Evolutionary conservation across 306 rosid species (phyloP), one percentile per base, ranked within the genome.

Genomic region (Clitoria ternatea): DNA sequence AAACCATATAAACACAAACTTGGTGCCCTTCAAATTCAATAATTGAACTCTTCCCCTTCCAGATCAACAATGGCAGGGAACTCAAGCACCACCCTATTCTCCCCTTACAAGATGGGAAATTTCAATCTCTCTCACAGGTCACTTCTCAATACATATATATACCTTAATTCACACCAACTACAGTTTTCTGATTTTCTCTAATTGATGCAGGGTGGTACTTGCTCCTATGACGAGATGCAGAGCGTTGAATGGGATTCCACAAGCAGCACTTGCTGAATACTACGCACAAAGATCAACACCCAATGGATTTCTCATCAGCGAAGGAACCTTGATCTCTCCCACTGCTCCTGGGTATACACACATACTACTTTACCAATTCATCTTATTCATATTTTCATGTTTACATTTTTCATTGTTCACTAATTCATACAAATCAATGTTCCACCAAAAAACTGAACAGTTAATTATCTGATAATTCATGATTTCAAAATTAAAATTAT

Each of bases 151-250:
- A n/a, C 20, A 43, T 3, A 2, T 43, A 6, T 48, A 7, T 5
- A 2, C 32, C 5, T 29, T 5, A 29, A 2, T 2, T 29, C 5
- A 5, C 5, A 29, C 32, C 42, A 36, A 36, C 1, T 36, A 7
- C 11, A 8, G 1, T 36, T 36, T 36, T 17, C 9, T 47, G 23
- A 32, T 1, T 60, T 33, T 0, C n/a, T 7, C 39, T 23, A 1
- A 26, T 0, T 32, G 0, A 20, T 44, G 70, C 64, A 81, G 86
- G 72, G 44, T 82, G 14, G 86, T 78, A 13, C 44, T 82, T 15
- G 86, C 86, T 20, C 86, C 86, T 9, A 82, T 82, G 86, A 82
- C 86, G 2, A 63, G 86, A 77, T 82, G 86, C 68, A 78, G 86
- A 42, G 83, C 86, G 1, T 17, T 82, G 57, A 74, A 82, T 2